Conservation (phyloP, 495 filamentous ascomycete genomes). For the Penicillium canariense region DNA sequence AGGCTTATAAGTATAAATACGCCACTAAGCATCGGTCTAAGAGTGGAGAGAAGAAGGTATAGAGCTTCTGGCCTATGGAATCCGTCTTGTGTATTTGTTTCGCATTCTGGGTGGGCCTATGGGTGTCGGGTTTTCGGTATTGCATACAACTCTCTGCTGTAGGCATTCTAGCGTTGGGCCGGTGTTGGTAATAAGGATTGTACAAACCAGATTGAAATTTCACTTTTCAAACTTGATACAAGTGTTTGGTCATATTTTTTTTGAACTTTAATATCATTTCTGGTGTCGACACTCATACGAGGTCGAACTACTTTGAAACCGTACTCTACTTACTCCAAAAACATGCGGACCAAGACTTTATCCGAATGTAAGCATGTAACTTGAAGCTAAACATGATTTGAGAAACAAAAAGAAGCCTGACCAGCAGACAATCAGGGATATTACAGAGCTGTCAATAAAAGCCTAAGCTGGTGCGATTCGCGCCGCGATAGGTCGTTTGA, state of each 20-base stretch:
- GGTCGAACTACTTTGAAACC: not conserved
- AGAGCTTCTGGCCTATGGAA: not conserved
- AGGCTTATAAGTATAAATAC: constrained; percentile 50
- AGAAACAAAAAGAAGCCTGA: constrained; percentile 13
- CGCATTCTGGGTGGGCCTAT: not conserved
- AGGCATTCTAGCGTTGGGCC: no score
- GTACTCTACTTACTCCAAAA: not conserved
- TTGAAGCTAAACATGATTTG: constrained; percentile 7
- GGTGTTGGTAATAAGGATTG: no score
- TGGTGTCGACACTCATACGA: constrained; percentile 4
- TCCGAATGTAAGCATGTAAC: not conserved
- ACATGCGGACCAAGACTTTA: not conserved
- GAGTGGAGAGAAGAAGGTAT: constrained; percentile 21
- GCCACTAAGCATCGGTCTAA: constrained; percentile 21
- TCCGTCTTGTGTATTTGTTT: not conserved
- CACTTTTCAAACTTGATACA: not conserved
- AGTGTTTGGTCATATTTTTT: not conserved
- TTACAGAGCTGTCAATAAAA: constrained; percentile 18
- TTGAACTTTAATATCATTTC: not conserved
- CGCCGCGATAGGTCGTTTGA: constrained; percentile 34
- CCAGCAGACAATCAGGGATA: constrained; percentile 19
- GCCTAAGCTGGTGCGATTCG: constrained; percentile 34
- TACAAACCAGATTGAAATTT: not conserved
- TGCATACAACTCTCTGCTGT: not conserved
- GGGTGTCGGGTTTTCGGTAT: not conserved